Evolutionary conservation across 768 basidiomycete species (phyloP).

Genomic region (Phylloporus rhodoxanthus): DNA sequence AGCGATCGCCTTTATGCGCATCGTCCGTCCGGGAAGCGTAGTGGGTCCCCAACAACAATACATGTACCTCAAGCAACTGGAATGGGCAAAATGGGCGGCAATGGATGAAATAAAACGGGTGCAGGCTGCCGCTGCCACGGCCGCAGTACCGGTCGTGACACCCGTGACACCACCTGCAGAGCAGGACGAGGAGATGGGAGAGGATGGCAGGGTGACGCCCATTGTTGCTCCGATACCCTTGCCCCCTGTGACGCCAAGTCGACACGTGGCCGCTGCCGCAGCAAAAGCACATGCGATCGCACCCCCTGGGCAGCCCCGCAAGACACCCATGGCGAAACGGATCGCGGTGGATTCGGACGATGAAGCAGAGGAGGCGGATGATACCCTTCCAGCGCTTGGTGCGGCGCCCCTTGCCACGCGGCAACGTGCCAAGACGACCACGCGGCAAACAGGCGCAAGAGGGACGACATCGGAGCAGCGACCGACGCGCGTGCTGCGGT

Average conservation of each 20-base stretch:
- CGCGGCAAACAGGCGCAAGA: constrained; percentile 37
- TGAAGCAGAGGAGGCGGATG: constrained; percentile 53
- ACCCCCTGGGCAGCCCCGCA: constrained; percentile 80
- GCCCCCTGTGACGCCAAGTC: constrained; percentile 78
- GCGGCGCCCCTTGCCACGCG: constrained; percentile 37
- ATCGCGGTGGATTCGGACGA: constrained; percentile 61
- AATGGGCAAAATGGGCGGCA: constrained; percentile 92
- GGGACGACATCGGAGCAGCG: constrained; percentile 66
- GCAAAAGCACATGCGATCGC: constrained; percentile 67
- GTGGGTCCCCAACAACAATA: constrained; percentile 93
- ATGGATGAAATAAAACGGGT: constrained; percentile 61
- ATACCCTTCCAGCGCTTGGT: constrained; percentile 60
- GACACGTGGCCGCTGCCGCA: constrained; percentile 63
- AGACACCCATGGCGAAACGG: constrained; percentile 79
- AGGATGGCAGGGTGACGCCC: constrained; percentile 37
- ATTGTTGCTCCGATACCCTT: constrained; percentile 29
- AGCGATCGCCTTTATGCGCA: constrained; percentile 97
- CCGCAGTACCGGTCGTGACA: constrained; percentile 48
- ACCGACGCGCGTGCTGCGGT: constrained; percentile 68
- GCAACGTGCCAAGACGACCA: constrained; percentile 34
- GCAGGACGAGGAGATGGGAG: constrained; percentile 55
- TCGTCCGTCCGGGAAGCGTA: constrained; percentile 89
- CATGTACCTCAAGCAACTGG: constrained; percentile 89
- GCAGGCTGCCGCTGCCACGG: constrained; percentile 38
- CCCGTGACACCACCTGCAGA: constrained; percentile 81